Evolutionary conservation across 2,329 filamentous ascomycete species (phyloP).

Genomic region (Phaeophleospora eucalypticola): DNA sequence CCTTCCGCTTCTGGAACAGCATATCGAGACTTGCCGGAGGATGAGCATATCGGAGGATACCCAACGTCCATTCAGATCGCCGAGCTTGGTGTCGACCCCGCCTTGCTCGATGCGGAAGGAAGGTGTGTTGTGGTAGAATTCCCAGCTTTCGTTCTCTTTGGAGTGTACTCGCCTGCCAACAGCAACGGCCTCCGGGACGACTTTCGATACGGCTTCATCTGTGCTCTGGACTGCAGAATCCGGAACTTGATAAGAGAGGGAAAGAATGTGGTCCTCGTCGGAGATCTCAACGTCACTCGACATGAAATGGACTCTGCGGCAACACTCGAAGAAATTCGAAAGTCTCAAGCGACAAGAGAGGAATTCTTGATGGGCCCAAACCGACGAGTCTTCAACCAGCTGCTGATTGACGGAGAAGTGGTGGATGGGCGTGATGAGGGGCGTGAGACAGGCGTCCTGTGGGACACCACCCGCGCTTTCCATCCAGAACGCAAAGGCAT

Average conservation of each 20-base stretch:
- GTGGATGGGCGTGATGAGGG: conserved; percentile 63
- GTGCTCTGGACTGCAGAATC: conserved; percentile 74
- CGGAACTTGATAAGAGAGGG: conserved; percentile 77
- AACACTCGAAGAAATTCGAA: conserved; percentile 65
- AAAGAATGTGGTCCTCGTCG: conserved; percentile 79
- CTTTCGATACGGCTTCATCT: conserved; percentile 76
- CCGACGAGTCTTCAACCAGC: conserved; percentile 76
- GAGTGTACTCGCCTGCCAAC: conserved; percentile 86
- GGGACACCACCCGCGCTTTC: conserved; percentile 79
- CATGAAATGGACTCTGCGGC: conserved; percentile 72
- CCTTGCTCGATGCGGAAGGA: conserved; percentile 79
- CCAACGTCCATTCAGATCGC: conserved; percentile 65
- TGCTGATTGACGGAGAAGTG: conserved; percentile 71
- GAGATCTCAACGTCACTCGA: conserved; percentile 78
- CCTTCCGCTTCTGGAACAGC: conserved; percentile 64
- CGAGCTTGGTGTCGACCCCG: conserved; percentile 61
- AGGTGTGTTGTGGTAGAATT: conserved; percentile 90
- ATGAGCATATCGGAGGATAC: conserved; percentile 84
- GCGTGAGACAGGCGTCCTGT: conserved; percentile 67
- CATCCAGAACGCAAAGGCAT: conserved; percentile 78
- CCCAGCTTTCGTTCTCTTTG: conserved; percentile 87
- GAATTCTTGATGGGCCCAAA: conserved; percentile 70
- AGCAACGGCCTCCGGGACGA: conserved; percentile 78
- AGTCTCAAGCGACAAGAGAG: conserved; percentile 62
- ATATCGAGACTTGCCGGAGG: conserved; percentile 69